phyloP scores from a whole-genome alignment of 257 asterid species.

The Nicotiana noctiflora region DNA sequence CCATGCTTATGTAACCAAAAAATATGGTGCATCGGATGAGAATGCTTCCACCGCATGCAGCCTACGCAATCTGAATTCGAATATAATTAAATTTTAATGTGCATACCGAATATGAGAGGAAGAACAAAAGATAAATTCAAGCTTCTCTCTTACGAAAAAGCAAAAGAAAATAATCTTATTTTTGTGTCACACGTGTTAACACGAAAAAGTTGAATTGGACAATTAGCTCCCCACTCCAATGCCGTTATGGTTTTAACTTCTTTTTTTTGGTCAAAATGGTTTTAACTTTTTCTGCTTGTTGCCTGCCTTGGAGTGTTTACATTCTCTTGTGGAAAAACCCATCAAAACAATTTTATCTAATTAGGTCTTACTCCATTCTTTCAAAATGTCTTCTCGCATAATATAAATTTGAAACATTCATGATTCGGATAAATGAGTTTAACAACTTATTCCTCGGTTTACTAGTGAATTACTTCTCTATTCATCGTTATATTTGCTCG shows the following conservation, averaged over 20 bases:
- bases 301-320: not conserved
- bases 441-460: no score
- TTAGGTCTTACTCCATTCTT: not conserved
- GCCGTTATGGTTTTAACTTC: not conserved
- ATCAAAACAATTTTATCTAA: not conserved
- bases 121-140: not conserved
- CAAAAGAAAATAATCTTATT: not conserved
- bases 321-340: not conserved
- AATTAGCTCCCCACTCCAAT: not conserved
- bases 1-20: not conserved
- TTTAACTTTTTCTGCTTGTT: not conserved
- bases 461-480: no score
- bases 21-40: no score
- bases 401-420: no score
- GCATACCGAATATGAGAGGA: no score
- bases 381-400: no score
- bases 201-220: not conserved
- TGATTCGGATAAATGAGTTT: no score
- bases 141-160: not conserved
- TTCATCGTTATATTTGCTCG: no score
- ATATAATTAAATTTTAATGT: no score
- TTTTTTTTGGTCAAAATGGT: not conserved
- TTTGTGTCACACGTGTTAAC: not conserved
- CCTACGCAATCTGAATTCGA: no score
- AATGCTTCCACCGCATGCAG: no score